Base-by-base conservation (phyloP, 345 rosid genomes). In the Geranium rotundifolium region DNA sequence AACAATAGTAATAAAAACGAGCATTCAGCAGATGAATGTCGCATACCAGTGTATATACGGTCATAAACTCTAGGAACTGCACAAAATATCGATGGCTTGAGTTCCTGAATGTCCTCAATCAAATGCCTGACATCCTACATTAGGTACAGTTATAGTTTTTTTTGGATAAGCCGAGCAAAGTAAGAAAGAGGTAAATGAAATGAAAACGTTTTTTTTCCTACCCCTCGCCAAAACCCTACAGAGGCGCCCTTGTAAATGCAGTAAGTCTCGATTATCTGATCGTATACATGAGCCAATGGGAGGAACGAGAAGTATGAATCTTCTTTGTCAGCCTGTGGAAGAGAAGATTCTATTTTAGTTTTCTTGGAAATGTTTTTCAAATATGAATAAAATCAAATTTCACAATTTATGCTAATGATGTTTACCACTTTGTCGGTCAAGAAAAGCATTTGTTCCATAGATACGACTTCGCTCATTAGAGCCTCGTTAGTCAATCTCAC, bases 11-110 rank as follows among this genome's bases (percentile, higher is more conserved):
- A 31, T 31, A 7, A 31, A 2, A 31, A 31, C 3, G 37, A 7
- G 37, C 4, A 31, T 31, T 2, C 37, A 31, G 37, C 4, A 31
- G 37, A 31, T 31, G 3, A 2, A 31, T 31, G 37, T 31, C 7
- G 3, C 7, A 7, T 31, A 90, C 97, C 97, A 7, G 81, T 85
- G 69, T 90, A 84, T 60, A 90, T 71, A 30, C 88, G 81, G 59
- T 90, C 96, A 59, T 81, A 90, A 76, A 93, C 95, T 82, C 97
- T 76, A 16, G 97, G 99, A 72, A 90, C 99, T 17, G 81, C 95
- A 41, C 82, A 86, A 67, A 90, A 85, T 41, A 81, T 84, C 15
- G 86, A 90, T 18, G 97, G 97, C 72, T 93, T 86, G 59, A 90
- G 72, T 68, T 83, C 92, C 55, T 86, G 95, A 54, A 91, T 60